Evolutionary conservation across 2,329 filamentous ascomycete species (phyloP).

Genomic region (Endoconidiophora polonica): DNA sequence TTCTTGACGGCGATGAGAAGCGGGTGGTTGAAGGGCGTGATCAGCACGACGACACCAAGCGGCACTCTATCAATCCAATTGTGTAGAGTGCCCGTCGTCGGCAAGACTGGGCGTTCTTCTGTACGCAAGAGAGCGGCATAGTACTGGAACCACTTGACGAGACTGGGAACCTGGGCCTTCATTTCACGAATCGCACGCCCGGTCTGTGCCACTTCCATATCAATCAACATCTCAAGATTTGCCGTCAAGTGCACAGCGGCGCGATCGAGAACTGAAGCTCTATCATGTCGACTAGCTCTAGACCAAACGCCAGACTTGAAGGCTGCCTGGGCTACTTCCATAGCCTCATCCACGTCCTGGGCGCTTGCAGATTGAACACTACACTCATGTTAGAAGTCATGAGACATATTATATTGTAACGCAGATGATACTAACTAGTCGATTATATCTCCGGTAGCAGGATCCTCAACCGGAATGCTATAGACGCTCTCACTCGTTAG

Average conservation of each 20-base stretch:
- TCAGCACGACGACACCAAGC: conserved; percentile 31
- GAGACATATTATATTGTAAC: not conserved
- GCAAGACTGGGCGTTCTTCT: conserved; percentile 28
- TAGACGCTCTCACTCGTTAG: not conserved
- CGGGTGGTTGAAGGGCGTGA: conserved; percentile 41
- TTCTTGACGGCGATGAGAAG: conserved; percentile 30
- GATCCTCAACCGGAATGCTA: conserved; percentile 37
- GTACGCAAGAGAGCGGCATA: conserved; percentile 26
- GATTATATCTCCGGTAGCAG: conserved; percentile 34
- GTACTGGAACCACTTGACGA: conserved; percentile 24
- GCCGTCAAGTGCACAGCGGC: conserved; percentile 27
- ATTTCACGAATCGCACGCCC: conserved; percentile 23
- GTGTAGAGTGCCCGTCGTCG: conserved; percentile 26
- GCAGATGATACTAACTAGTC: conserved; percentile 25
- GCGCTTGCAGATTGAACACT: conserved; percentile 22
- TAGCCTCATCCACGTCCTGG: conserved; percentile 30
- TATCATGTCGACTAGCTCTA: conserved; percentile 22
- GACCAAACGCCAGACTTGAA: conserved; percentile 27
- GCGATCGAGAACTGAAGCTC: conserved; percentile 27
- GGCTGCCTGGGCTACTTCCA: conserved; percentile 30
- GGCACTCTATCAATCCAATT: conserved; percentile 39
- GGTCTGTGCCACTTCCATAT: conserved; percentile 29
- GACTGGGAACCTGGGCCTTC: conserved; percentile 23
- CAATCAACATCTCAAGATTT: conserved; percentile 25
- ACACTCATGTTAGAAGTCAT: not conserved